Evolutionary conservation across 441 rosid genomes (phyloP), one percentile per base, ranked within the genome.

Genomic region (Populus trichocarpa): DNA sequence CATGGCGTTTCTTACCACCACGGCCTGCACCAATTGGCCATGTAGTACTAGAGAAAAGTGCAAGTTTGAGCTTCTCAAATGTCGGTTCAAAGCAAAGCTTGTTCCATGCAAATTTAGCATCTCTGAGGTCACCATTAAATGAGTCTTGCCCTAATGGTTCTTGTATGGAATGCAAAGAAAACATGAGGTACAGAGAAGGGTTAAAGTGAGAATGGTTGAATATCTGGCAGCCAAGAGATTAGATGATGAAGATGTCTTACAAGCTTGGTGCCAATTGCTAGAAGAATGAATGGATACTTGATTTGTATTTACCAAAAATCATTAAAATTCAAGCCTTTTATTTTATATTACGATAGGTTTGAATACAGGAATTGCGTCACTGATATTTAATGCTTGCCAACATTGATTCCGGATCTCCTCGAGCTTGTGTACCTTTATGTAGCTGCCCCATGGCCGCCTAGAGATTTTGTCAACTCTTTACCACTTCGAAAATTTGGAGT

Each of bases 61-160:
- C 94, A 70, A 90, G 89, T 81, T 87, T 90, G 28, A 93, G 89
- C 88, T 86, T 89, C 87, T 84, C 88, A 11, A 11, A 40, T 26
- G 82, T 64, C 2, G 82, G 87, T 25, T 90, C 94, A 1, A 92
- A 86, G 71, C 90, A 85, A 64, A 90, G 95, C 79, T 81, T 82
- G 85, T 92, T 93, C 97, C 92, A 87, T 3, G 95, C 88, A 80
- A 86, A 83, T 25, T 75, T 83, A 3, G 87, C 78, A 79, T 89
- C 87, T 76, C 95, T 82, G 26, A 92, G 92, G 77, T 92, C 95
- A 36, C 94, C 91, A 6, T 32, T 38, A 71, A 86, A 91, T 1
- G 70, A 26, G 25, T 77, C 8, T 74, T 72, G 20, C 3, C 4
- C 70, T 0, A 63, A 38, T 1, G 79, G 72, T 30, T 80, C 79